Evolutionary conservation across 352 stramenopile species (phyloP), one percentile per base, ranked within the genome.

Genomic region (Paralagenidium karlingii): DNA sequence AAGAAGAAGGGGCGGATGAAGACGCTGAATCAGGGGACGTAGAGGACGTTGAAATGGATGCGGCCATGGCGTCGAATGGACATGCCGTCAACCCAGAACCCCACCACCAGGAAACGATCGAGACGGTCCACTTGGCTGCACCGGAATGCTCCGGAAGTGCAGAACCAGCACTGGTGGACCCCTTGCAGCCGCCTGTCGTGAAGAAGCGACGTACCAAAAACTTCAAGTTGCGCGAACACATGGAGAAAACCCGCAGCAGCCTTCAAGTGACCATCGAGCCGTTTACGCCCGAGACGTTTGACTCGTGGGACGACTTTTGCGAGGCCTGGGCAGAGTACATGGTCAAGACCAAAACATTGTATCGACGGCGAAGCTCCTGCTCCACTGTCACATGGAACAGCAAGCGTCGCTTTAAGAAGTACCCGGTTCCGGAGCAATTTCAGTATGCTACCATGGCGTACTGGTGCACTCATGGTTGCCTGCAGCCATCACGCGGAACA

Each of bases 151-250:
- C n/a, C n/a, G n/a, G n/a, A n/a, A n/a, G n/a, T n/a, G n/a, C n/a
- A n/a, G n/a, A n/a, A n/a, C n/a, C n/a, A n/a, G n/a, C n/a, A n/a
- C n/a, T n/a, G n/a, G n/a, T n/a, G n/a, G n/a, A n/a, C n/a, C n/a
- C n/a, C n/a, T n/a, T n/a, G n/a, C n/a, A n/a, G 7, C 42, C 48
- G 16, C 53, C 48, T 20, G 44, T 68, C 8, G 68, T 87, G 9
- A 84, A 88, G 61, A 88, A 85, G 46, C 65, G 74, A 4, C 70
- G 68, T 29, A 88, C 74, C 13, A 88, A 88, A 53, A 83, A 88
- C 58, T 88, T 66, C 47, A 69, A 83, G 43, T 57, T 70, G 56
- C 68, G 74, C 25, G 74, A 88, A 46, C 61, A 85, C 34, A 59
- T 83, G 61, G 53, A 63, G 24, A 73, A 71, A 34, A 55, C 69